Conservation (phyloP, 2,329 filamentous ascomycete species). For the Fusarium sp. region DNA sequence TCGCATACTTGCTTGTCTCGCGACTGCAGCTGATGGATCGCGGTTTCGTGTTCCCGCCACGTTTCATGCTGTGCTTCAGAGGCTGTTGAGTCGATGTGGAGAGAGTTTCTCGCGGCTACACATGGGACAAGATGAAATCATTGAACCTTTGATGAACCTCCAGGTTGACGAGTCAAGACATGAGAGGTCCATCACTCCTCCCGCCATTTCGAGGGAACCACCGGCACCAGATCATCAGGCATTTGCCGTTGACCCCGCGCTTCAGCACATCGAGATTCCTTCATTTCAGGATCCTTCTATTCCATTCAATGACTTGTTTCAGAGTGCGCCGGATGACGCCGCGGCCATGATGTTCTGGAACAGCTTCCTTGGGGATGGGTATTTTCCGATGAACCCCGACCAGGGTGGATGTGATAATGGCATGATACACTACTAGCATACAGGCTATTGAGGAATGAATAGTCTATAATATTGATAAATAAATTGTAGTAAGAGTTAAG, state of each 20-base stretch:
- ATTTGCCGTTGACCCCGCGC: not conserved
- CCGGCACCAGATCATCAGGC: not conserved
- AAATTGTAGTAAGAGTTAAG: not conserved
- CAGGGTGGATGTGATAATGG: not conserved
- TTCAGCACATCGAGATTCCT: not conserved
- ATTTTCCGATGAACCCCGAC: not conserved
- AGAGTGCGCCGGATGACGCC: not conserved
- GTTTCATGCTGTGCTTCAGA: constrained; percentile 4
- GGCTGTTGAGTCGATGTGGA: constrained; percentile 1
- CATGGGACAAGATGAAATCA: constrained; percentile 8
- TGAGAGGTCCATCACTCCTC: not conserved
- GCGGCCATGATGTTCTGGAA: constrained; percentile 9
- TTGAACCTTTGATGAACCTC: constrained; percentile 11
- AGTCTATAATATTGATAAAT: not conserved
- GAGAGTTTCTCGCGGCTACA: constrained; percentile 5
- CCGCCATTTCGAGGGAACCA: not conserved
- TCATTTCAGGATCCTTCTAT: not conserved
- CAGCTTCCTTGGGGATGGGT: constrained; percentile 6
- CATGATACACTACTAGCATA: not conserved
- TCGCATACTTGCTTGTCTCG: not conserved
- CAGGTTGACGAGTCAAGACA: not conserved
- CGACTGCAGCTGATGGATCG: not conserved
- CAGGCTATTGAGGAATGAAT: not conserved
- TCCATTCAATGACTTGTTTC: not conserved
- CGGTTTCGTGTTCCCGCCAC: constrained; percentile 2